These are phyloP conservation scores for Lathyrus oleraceus DNA, from an alignment of 306 rosid species.

Conservation along the genomic window DNA sequence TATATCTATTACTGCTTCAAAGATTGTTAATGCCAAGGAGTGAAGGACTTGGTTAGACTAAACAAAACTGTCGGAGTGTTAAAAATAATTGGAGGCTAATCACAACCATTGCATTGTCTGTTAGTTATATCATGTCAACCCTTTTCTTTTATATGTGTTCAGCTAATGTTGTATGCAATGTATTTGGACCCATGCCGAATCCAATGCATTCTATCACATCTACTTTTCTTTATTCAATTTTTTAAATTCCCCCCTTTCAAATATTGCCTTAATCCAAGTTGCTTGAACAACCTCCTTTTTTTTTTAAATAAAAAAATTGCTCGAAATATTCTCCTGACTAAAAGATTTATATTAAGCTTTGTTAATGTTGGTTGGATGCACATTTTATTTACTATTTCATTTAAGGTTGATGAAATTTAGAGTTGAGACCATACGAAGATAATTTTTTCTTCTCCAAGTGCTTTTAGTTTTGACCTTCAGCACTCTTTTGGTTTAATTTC, in stretches of 20 bases:
- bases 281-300: background rate
- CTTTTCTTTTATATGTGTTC: background rate
- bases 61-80: background rate
- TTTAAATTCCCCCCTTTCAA: constrained; percentile 16
- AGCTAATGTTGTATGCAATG: background rate
- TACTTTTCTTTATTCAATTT: background rate
- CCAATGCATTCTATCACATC: constrained; percentile 2
- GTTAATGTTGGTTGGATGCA: background rate
- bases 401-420: constrained; percentile 43
- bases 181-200: background rate
- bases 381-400: background rate
- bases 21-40: background rate
- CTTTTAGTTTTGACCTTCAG: constrained; percentile 3
- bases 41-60: constrained; percentile 4
- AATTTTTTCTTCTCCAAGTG: background rate
- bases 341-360: constrained; percentile 5
- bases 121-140: background rate
- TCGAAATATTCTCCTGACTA: background rate
- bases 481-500: constrained; percentile 30
- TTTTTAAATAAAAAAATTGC: background rate
- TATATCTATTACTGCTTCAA: constrained; percentile 8
- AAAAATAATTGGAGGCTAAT: background rate
- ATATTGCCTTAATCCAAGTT: background rate
- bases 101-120: constrained; percentile 9
- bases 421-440: constrained; percentile 32